A percentile compares a stretch with the other conserved stretches of the same genome.
Conservation (phyloP, 257 asterid genomes). For the Solanum clarkiae region DNA sequence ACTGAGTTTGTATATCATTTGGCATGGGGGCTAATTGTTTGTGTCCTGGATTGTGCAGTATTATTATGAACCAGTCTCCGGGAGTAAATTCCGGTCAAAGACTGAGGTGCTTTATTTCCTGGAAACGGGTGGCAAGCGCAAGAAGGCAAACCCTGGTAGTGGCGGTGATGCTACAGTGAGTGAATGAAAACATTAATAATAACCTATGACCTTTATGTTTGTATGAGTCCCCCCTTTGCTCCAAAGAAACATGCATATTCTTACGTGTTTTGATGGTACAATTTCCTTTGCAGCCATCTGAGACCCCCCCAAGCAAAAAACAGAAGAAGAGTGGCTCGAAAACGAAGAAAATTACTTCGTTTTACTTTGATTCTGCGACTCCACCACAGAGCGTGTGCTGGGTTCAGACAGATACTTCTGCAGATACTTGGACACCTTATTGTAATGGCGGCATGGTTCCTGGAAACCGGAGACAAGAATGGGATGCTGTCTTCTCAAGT, state of each 20-base stretch:
- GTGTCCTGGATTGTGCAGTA: constrained; percentile 13
- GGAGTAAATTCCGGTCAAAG: constrained; percentile 20
- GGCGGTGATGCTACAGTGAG: constrained; percentile 1
- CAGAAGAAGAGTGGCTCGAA: constrained; percentile 7
- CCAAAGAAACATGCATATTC: neutral
- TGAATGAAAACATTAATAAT: neutral
- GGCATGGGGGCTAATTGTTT: neutral
- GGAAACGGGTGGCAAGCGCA: constrained; percentile 20
- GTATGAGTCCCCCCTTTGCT: neutral
- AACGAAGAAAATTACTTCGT: neutral
- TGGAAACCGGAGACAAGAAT: neutral
- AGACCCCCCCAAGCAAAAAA: neutral
- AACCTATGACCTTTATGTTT: neutral
- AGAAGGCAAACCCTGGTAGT: neutral
- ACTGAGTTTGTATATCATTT: neutral
- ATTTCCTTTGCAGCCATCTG: constrained; percentile 10
- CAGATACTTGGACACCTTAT: constrained; percentile 9
- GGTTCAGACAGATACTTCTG: constrained; percentile 1
- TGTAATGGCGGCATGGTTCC: neutral
- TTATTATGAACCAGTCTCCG: constrained; percentile 11
- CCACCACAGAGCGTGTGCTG: constrained; percentile 17
- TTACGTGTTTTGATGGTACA: neutral
- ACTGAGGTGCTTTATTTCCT: constrained; percentile 22
- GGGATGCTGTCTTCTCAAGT: constrained; percentile 8
- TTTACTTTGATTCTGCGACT: constrained; percentile 18